Base-by-base conservation (phyloP, 2,329 filamentous ascomycete species). In the Scortechinia acanthostroma region DNA sequence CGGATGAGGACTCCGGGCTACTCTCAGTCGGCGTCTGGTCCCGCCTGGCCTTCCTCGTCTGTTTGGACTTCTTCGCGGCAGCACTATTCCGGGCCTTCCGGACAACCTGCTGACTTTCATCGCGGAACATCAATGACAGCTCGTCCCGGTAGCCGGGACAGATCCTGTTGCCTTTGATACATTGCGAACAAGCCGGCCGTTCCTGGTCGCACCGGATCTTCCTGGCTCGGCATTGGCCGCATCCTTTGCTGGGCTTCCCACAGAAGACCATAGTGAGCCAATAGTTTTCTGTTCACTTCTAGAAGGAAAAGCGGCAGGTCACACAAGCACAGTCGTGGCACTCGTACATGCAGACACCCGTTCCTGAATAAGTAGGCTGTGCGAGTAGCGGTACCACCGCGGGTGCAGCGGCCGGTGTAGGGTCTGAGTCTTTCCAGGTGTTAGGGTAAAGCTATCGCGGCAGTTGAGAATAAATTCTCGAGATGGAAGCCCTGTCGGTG, bases 81-180 rank as follows among this genome's bases (percentile, higher is more conserved):
- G 35, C 10, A 19, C 35, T 40, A 6, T 10, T 19, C 17, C 20
- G 14, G 6, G 73, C 73, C 55, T 78, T 82, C 49, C 70, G 70
- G 21, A 77, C 74, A 42, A 83, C 77, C 53, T 80, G 76, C 52
- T 67, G 74, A 53, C 75, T 83, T 60, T 84, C 78, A 62, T 84
- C 78, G 28, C 79, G 76, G 56, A 84, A 84, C 71, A 83, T 76
- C 47, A 83, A 64, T 22, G 77, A 78, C 23, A 83, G 62, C 57
- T 80, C 76, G 50, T 83, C 78, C 51, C 80, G 70, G 53, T 84
- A 83, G 4, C 80, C 80, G 17, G 78, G 76, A 52, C 80, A 84
- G 53, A 65, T 70, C 58, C 78, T 77, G 53, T 71, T 70, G 42
- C 77, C 71, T 33, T 77, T 75, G 40, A 73, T 63, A 55, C 80